Conservation (phyloP, 108 stramenopile species). For the Nitzschia sp. region DNA sequence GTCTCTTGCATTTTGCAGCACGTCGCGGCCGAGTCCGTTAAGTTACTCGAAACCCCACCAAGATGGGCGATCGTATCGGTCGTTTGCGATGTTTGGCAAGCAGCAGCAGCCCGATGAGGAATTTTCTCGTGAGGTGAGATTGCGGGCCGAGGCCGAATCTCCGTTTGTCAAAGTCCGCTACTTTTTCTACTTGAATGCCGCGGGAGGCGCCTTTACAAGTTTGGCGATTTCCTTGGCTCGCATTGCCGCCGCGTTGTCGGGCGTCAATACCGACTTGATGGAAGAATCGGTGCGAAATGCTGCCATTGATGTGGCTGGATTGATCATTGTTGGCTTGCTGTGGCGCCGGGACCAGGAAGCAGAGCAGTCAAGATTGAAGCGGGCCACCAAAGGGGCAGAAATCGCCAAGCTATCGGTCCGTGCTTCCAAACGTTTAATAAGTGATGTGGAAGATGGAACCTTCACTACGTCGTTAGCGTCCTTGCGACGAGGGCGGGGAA, state of each 20-base stretch:
- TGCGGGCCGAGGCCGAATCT: conserved; percentile 45
- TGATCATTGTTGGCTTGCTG: conserved; percentile 24
- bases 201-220: conserved; percentile 29
- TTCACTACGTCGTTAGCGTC: conserved; percentile 28
- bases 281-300: conserved; percentile 33
- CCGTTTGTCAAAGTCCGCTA: conserved; percentile 47
- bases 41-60: too few relatives aligned
- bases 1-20: too few relatives aligned
- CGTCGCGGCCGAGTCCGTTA: too few relatives aligned
- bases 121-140: conserved; percentile 28
- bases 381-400: conserved; percentile 37
- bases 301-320: conserved; percentile 30
- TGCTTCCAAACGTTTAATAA: not conserved
- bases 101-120: conserved; percentile 12
- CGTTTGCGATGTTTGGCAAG: not conserved
- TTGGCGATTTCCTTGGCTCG: conserved; percentile 26
- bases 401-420: conserved; percentile 35
- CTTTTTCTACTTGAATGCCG: conserved; percentile 20
- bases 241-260: conserved; percentile 35
- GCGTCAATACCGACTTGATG: conserved; percentile 44
- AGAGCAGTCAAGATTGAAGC: conserved; percentile 35
- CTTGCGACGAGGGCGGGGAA: conserved; percentile 33
- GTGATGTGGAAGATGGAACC: not conserved
- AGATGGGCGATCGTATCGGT: too few relatives aligned
- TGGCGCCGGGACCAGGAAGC: conserved; percentile 33